phyloP scores from a whole-genome alignment of 2,329 filamentous ascomycete species.

The Epichloe baconii region DNA sequence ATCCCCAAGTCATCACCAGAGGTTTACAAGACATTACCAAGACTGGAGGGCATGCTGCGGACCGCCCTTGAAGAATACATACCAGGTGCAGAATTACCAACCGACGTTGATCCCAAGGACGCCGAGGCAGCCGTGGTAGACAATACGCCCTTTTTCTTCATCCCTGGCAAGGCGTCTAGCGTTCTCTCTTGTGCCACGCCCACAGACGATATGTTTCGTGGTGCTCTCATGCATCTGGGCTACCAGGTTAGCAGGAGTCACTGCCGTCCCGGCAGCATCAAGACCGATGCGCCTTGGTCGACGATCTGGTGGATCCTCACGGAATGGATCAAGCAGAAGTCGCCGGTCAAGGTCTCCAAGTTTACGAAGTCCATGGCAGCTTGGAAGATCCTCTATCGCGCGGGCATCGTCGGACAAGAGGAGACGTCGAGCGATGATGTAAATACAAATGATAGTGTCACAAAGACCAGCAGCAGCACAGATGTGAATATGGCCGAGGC shows the following conservation, averaged over 20 bases:
- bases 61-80: conserved; percentile 69
- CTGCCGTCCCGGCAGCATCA: conserved; percentile 78
- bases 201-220: conserved; percentile 64
- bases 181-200: conserved; percentile 70
- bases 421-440: conserved; percentile 6
- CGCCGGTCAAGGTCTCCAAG: conserved; percentile 60
- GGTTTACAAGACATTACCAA: conserved; percentile 64
- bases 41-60: conserved; percentile 83
- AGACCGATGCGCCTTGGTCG: conserved; percentile 84
- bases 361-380: conserved; percentile 60
- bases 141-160: conserved; percentile 74
- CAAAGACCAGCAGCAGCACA: neutral
- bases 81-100: conserved; percentile 23
- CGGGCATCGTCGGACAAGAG: conserved; percentile 22
- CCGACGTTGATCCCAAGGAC: conserved; percentile 27
- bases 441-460: neutral
- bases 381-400: conserved; percentile 47
- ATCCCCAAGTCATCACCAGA: conserved; percentile 53
- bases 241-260: conserved; percentile 79
- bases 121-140: conserved; percentile 53
- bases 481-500: conserved; percentile 28
- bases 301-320: conserved; percentile 88
- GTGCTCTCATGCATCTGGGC: conserved; percentile 68
- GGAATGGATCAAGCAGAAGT: conserved; percentile 75
- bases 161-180: conserved; percentile 60